Conservation (phyloP, 306 rosid species). For the Citrullus mucosospermus region DNA sequence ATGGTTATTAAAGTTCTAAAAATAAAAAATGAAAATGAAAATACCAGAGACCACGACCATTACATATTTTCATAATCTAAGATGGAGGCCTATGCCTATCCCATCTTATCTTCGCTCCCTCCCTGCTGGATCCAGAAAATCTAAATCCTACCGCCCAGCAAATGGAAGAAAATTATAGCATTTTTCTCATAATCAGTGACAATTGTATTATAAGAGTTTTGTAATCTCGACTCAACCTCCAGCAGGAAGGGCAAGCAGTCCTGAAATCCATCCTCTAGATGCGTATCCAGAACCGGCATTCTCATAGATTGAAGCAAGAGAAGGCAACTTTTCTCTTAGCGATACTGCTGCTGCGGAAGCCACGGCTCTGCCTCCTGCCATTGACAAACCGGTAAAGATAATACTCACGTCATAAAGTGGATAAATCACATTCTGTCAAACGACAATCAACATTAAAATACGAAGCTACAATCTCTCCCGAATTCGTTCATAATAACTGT, state of each 20-base stretch:
- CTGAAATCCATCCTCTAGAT: constrained; percentile 50
- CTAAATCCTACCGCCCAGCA: background rate
- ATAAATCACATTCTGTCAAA: background rate
- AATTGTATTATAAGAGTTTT: background rate
- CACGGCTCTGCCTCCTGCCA: constrained; percentile 55
- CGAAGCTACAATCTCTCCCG: background rate
- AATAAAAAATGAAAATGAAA: background rate
- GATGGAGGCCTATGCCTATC: too few relatives aligned
- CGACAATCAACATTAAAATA: background rate
- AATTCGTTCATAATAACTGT: background rate
- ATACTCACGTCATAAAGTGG: background rate
- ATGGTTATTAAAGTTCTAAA: background rate
- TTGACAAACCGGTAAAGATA: background rate
- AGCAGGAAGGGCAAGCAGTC: constrained; percentile 61
- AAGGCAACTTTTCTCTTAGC: constrained; percentile 25
- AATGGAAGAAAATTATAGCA: background rate
- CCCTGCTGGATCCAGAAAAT: background rate
- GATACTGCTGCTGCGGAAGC: constrained; percentile 57
- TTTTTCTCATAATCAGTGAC: background rate
- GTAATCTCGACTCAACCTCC: constrained; percentile 38
- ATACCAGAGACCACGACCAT: background rate
- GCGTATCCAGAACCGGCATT: constrained; percentile 38
- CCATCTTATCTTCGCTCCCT: too few relatives aligned
- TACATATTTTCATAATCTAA: too few relatives aligned
- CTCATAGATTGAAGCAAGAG: constrained; percentile 29